Conservation (phyloP, 1,139 yeast genomes). For the Saccharomycopsis hybrid region DNA sequence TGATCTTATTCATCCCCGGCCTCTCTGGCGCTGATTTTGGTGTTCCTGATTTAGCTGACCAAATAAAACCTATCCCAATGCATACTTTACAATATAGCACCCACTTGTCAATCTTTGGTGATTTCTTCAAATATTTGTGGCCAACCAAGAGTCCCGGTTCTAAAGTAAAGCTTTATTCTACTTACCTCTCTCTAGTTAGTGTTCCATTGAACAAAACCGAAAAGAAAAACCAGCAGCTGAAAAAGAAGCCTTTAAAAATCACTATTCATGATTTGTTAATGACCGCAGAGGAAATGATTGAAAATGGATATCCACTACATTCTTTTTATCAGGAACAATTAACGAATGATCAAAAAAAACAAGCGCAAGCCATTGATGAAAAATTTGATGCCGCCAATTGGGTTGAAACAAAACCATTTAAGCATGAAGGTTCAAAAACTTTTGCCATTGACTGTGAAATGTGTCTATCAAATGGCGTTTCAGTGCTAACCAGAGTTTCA, state of each 20-base stretch:
- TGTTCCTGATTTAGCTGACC: conserved; percentile 16
- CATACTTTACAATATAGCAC: conserved; percentile 12
- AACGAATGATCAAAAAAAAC: conserved; percentile 6
- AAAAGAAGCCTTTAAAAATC: conserved; percentile 32
- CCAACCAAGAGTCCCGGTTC: conserved; percentile 58
- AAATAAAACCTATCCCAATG: conserved; percentile 16
- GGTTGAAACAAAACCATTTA: conserved; percentile 50
- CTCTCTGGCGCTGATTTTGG: conserved; percentile 44
- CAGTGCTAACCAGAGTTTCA: conserved; percentile 73
- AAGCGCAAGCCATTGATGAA: conserved; percentile 17
- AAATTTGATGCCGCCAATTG: conserved; percentile 29
- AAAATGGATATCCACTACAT: conserved; percentile 58
- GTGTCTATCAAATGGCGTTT: conserved; percentile 58
- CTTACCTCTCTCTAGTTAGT: conserved; percentile 48
- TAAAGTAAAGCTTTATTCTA: conserved; percentile 48
- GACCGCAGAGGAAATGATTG: conserved; percentile 38
- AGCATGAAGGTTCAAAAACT: conserved; percentile 51
- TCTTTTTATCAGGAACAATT: conserved; percentile 26
- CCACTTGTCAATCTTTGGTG: conserved; percentile 29
- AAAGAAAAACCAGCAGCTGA: conserved; percentile 34
- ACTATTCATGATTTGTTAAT: conserved; percentile 50
- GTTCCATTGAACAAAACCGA: conserved; percentile 54
- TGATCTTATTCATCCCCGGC: conserved; percentile 65
- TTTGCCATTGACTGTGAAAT: conserved; percentile 93
- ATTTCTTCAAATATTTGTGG: conserved; percentile 35